Conservation (phyloP, 2,329 filamentous ascomycete species). For the Epichloe uncinata region DNA sequence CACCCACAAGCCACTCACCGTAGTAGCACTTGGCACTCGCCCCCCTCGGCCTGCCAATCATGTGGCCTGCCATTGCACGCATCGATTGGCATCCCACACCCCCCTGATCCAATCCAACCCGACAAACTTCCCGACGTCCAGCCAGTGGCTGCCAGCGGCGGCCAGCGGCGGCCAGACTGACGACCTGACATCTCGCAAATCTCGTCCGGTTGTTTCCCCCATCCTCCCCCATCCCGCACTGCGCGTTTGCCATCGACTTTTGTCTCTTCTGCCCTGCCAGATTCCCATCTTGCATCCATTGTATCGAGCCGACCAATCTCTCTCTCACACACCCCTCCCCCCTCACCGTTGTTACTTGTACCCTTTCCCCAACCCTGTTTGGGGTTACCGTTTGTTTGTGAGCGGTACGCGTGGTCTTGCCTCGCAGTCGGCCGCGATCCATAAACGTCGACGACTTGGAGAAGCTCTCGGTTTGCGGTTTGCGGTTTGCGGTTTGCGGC, state of each 20-base stretch:
- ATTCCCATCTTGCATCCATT: constrained; percentile 8
- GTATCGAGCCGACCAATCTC: constrained; percentile 7
- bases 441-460: constrained; percentile 5
- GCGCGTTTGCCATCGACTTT: constrained; percentile 4
- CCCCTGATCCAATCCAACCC: constrained; percentile 3
- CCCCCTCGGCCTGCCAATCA: constrained; percentile 18
- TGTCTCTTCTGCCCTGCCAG: constrained; percentile 10
- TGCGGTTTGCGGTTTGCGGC: background rate
- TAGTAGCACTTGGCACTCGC: background rate
- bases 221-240: background rate
- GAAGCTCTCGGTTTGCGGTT: background rate
- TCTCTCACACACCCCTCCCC: background rate
- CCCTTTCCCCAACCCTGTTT: constrained; percentile 2
- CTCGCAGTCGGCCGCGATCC: constrained; percentile 7
- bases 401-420: constrained; percentile 18
- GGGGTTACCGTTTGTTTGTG: too few relatives aligned
- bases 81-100: constrained; percentile 11
- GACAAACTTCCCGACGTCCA: constrained; percentile 2
- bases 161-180: background rate
- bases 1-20: constrained; percentile 9
- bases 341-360: background rate
- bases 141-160: background rate
- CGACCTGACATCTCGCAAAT: constrained; percentile 13
- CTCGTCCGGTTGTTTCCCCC: background rate
- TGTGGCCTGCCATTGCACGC: constrained; percentile 14